These are phyloP conservation scores for Stachybotrys chlorohalonatus DNA, from an alignment of 2,329 filamentous ascomycete species.

Conservation along the genomic window DNA sequence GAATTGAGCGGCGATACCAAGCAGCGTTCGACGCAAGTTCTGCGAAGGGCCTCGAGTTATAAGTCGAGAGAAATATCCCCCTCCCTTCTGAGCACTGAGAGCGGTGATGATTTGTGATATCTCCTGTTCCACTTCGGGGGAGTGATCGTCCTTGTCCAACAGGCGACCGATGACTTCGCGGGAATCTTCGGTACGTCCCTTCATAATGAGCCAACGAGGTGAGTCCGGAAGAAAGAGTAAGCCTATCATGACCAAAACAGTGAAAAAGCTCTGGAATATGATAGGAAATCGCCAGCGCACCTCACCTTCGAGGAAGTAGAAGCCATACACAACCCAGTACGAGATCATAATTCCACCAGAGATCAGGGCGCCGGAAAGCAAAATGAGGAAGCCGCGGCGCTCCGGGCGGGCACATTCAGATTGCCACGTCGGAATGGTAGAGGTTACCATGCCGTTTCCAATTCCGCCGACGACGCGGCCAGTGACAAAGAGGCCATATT, in stretches of 20 bases:
- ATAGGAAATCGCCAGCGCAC: slow-evolving; percentile 24
- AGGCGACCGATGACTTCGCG: slow-evolving; percentile 13
- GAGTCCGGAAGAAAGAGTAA: slow-evolving; percentile 41
- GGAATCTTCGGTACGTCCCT: slow-evolving; percentile 20
- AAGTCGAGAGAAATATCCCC: slow-evolving; percentile 20
- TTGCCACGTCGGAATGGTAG: slow-evolving; percentile 19
- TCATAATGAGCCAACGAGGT: slow-evolving; percentile 37
- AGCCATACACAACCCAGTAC: slow-evolving; percentile 21
- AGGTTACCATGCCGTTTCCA: slow-evolving; percentile 18
- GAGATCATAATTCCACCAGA: slow-evolving; percentile 20
- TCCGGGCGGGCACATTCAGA: slow-evolving; percentile 17
- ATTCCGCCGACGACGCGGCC: slow-evolving; percentile 16
- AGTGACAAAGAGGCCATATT: slow-evolving; percentile 13
- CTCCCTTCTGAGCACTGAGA: slow-evolving; percentile 14
- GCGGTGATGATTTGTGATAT: slow-evolving; percentile 4
- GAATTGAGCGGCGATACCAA: slow-evolving; percentile 15
- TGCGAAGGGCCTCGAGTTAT: slow-evolving; percentile 34
- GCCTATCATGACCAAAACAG: slow-evolving; percentile 38
- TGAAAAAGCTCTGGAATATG: slow-evolving; percentile 19
- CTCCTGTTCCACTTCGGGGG: not conserved
- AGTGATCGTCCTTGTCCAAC: not conserved
- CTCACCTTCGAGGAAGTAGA: slow-evolving; percentile 18
- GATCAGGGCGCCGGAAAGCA: slow-evolving; percentile 16
- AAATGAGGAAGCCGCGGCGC: slow-evolving; percentile 16
- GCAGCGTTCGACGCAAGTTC: slow-evolving; percentile 26